Evolutionary conservation across 1,284 basidiomycete species (phyloP).

Genomic region (Rhodofomes roseus): DNA sequence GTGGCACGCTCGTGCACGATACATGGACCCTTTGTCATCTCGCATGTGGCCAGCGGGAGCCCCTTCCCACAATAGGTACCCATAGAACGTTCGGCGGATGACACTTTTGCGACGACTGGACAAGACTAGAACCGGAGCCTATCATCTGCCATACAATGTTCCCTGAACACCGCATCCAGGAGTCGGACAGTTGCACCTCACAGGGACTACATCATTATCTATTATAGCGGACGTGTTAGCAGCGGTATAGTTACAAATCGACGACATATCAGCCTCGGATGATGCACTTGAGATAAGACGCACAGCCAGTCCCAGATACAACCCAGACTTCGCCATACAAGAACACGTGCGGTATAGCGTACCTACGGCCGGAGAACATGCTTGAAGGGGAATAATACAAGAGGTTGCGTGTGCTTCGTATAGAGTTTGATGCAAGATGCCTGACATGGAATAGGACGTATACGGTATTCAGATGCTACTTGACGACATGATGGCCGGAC

Average conservation of each 20-base stretch:
- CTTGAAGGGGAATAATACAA: neutral
- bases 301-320: conserved; percentile 1
- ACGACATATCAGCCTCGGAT: neutral
- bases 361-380: neutral
- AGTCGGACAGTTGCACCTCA: too few species aligned
- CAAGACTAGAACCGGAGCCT: neutral
- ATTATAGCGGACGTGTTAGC: conserved; percentile 1
- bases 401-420: neutral
- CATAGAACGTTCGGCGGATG: neutral
- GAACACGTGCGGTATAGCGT: neutral
- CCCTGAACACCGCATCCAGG: neutral
- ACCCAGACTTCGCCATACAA: conserved; percentile 1
- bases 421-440: neutral
- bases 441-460: neutral
- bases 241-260: conserved; percentile 5
- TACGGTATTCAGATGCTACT: conserved; percentile 18
- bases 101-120: neutral
- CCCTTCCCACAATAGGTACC: neutral
- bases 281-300: conserved; percentile 1
- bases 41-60: neutral
- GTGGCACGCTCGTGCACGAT: too few species aligned
- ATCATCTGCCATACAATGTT: neutral
- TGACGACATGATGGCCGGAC: conserved; percentile 30
- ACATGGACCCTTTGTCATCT: too few species aligned
- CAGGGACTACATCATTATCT: conserved; percentile 6